Percentiles rank a stretch among this genome's conserved stretches.
Conservation (phyloP, 257 asterid species). For the Anisodus acutangulus region DNA sequence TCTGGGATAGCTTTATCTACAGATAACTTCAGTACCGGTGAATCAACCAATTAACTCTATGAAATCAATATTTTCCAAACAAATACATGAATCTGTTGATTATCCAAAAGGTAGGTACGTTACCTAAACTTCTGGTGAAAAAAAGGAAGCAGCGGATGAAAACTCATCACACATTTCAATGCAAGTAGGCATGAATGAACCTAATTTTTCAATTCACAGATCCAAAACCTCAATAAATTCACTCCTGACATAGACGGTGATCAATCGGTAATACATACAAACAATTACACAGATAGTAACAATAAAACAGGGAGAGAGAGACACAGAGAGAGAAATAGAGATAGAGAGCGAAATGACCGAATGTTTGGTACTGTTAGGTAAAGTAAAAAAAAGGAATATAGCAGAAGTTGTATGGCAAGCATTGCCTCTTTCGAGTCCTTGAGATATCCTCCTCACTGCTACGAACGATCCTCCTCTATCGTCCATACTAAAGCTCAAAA, state of each 20-base stretch:
- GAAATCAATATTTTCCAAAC: neutral
- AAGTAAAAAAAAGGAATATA: conserved; percentile 32
- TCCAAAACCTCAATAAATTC: conserved; percentile 51
- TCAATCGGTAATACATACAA: conserved; percentile 25
- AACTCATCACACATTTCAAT: conserved; percentile 70
- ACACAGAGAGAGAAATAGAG: neutral
- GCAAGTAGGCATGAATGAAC: conserved; percentile 62
- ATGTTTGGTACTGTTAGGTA: conserved; percentile 1
- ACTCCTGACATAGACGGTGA: conserved; percentile 37
- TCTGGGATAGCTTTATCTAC: conserved; percentile 13
- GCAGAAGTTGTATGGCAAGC: conserved; percentile 89
- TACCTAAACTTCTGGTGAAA: neutral
- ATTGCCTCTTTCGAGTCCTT: conserved; percentile 80
- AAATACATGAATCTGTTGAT: conserved; percentile 1
- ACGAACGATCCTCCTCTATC: conserved; percentile 95
- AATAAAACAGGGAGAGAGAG: neutral
- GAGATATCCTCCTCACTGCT: conserved; percentile 93
- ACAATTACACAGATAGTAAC: conserved; percentile 5
- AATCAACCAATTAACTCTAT: neutral
- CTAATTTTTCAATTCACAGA: conserved; percentile 54
- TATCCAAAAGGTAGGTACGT: neutral
- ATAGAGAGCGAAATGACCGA: neutral
- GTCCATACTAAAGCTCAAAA: conserved; percentile 47
- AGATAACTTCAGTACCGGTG: neutral
- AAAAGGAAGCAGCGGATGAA: neutral